phyloP scores from a whole-genome alignment of 2,329 filamentous ascomycete genomes.

The Alternaria triticina region DNA sequence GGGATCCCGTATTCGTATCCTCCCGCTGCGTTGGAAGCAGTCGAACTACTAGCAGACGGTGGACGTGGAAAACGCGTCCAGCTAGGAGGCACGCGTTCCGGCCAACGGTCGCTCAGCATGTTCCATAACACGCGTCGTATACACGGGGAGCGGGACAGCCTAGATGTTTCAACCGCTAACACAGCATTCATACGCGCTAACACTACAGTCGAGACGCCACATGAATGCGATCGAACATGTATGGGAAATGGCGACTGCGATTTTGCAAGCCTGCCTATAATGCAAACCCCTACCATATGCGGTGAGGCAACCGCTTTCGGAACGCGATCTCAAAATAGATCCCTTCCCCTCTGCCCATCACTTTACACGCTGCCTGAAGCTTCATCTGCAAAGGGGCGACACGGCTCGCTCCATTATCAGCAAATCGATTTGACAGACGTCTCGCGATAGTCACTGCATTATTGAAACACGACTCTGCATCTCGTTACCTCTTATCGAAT shows the following conservation, averaged over 20 bases:
- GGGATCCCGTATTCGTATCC: constrained; percentile 6
- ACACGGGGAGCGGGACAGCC: not conserved
- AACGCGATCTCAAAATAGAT: constrained; percentile 16
- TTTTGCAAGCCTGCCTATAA: not conserved
- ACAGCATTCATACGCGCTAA: constrained; percentile 5
- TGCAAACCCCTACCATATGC: not conserved
- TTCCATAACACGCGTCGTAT: not conserved
- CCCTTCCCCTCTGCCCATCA: constrained; percentile 9
- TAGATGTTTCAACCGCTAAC: not conserved
- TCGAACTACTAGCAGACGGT: not conserved
- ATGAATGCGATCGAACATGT: constrained; percentile 1
- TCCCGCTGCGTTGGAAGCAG: not conserved
- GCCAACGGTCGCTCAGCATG: constrained; percentile 1
- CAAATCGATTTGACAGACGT: constrained; percentile 2
- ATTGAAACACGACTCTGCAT: constrained; percentile 6
- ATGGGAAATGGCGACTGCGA: constrained; percentile 14
- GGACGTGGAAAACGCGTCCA: not conserved
- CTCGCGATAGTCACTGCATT: constrained; percentile 3
- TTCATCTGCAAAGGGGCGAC: not conserved
- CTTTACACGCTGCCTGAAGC: constrained; percentile 3
- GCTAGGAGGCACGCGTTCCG: not conserved
- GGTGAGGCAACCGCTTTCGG: constrained; percentile 6
- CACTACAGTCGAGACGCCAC: not conserved
- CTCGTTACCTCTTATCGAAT: constrained; percentile 6
- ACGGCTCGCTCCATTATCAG: constrained; percentile 12